Conservation (phyloP, 495 filamentous ascomycete species). For the Penicillium angulare region DNA sequence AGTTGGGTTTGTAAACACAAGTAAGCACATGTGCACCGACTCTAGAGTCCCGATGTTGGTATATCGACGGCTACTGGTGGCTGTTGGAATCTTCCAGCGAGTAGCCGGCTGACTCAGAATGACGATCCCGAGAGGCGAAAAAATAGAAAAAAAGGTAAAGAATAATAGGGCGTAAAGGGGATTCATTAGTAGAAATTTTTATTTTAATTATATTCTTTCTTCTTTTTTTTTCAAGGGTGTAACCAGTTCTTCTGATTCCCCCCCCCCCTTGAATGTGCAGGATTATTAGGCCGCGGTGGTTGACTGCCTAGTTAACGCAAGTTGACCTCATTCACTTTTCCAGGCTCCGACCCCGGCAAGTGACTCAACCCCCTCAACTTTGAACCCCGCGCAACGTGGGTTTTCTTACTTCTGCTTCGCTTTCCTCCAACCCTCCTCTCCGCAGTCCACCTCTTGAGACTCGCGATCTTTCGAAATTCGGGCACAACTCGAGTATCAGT, state of each 20-base stretch:
- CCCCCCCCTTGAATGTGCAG: background rate
- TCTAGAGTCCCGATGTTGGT: background rate
- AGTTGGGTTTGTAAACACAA: background rate
- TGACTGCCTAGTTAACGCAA: no score
- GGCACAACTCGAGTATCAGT: background rate
- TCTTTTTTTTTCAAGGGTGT: background rate
- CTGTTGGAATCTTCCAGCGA: background rate
- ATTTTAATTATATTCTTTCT: background rate
- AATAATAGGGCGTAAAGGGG: background rate
- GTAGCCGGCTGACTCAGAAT: conserved; percentile 4
- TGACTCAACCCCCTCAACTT: conserved; percentile 30
- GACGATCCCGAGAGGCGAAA: conserved; percentile 3
- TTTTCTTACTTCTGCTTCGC: conserved; percentile 2
- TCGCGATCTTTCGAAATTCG: background rate
- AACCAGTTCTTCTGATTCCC: background rate
- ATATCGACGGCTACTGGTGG: no score
- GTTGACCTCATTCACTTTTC: background rate
- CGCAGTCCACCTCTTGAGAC: background rate
- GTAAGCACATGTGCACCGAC: no score
- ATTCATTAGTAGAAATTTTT: no score
- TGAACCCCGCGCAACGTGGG: conserved; percentile 29
- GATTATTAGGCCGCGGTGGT: no score
- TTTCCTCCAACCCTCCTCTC: conserved; percentile 10
- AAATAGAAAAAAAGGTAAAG: background rate
- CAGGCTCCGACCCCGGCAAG: background rate